These are phyloP conservation scores for Suillus luteus DNA, from an alignment of 768 basidiomycete genomes.

Conservation along the genomic window DNA sequence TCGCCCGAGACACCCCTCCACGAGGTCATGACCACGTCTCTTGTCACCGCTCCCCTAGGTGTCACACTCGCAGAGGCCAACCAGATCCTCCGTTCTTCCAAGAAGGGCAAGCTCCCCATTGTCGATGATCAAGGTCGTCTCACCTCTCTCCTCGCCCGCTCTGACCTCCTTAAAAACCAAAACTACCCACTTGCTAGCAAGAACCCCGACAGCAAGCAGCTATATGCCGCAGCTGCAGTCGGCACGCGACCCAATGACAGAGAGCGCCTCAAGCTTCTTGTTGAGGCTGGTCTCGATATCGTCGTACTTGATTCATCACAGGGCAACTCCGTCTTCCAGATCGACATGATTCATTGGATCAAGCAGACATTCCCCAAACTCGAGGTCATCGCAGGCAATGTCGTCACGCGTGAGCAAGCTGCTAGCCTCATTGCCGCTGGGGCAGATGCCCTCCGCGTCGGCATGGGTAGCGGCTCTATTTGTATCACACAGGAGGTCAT, in stretches of 20 bases:
- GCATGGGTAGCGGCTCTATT: conserved; percentile 98
- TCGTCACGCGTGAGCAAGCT: conserved; percentile 97
- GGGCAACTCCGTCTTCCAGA: conserved; percentile 92
- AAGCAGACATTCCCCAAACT: conserved; percentile 82
- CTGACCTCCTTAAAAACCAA: conserved; percentile 96
- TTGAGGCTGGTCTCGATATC: conserved; percentile 94
- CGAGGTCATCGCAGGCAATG: conserved; percentile 96
- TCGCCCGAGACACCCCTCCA: conserved; percentile 62
- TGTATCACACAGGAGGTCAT: conserved; percentile 99
- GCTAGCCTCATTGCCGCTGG: conserved; percentile 92
- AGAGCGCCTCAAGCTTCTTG: conserved; percentile 82
- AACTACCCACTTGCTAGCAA: conserved; percentile 95
- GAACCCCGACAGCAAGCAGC: conserved; percentile 87
- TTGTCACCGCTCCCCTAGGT: conserved; percentile 86
- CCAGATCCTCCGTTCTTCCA: conserved; percentile 89
- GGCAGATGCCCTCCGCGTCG: conserved; percentile 92
- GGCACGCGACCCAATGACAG: conserved; percentile 90
- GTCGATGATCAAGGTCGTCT: conserved; percentile 67
- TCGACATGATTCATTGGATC: conserved; percentile 94
- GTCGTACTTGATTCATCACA: conserved; percentile 95
- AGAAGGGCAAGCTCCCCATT: conserved; percentile 97
- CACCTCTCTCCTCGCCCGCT: conserved; percentile 87
- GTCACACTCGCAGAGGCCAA: conserved; percentile 93
- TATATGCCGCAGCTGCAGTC: conserved; percentile 94
- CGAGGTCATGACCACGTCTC: conserved; percentile 85